These are phyloP conservation scores for Madurella mycetomatis DNA, from an alignment of 2,329 filamentous ascomycete genomes.

Conservation along the genomic window DNA sequence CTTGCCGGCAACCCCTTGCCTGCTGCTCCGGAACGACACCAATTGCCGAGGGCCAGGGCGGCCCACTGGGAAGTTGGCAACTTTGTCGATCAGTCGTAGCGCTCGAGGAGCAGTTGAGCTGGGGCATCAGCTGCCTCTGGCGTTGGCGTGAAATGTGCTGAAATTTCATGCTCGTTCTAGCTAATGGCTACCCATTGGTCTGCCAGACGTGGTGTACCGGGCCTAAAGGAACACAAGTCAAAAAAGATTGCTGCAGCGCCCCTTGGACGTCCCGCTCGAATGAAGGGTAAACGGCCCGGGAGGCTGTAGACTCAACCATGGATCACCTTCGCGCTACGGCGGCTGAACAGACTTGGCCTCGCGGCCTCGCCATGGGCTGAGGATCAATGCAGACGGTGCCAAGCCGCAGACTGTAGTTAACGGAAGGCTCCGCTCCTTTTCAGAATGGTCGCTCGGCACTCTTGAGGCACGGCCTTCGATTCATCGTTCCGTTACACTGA, in stretches of 20 bases:
- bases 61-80: not conserved
- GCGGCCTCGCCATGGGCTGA: not conserved
- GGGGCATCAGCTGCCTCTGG: too few relatives aligned
- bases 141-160: too few relatives aligned
- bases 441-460: slow-evolving; percentile 5
- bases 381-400: not conserved
- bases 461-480: slow-evolving; percentile 6
- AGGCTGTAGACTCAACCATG: not conserved
- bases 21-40: slow-evolving; percentile 5
- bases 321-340: not conserved
- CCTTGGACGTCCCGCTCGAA: too few relatives aligned
- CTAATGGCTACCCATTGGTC: too few relatives aligned
- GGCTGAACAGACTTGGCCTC: not conserved
- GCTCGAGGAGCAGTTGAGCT: too few relatives aligned
- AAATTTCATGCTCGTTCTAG: too few relatives aligned
- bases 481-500: slow-evolving; percentile 21
- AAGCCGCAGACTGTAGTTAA: not conserved
- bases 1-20: slow-evolving; percentile 12
- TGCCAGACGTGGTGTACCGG: too few relatives aligned
- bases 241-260: too few relatives aligned
- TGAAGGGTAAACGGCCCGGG: too few relatives aligned
- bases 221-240: too few relatives aligned
- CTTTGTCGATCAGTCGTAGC: too few relatives aligned
- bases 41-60: slow-evolving; percentile 23
- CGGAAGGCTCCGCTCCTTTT: slow-evolving; percentile 11